A percentile compares a stretch with the other conserved stretches of the same genome.
These are phyloP conservation scores for Penicillium cataractarum DNA, from an alignment of 495 filamentous ascomycete species.

Conservation along the genomic window DNA sequence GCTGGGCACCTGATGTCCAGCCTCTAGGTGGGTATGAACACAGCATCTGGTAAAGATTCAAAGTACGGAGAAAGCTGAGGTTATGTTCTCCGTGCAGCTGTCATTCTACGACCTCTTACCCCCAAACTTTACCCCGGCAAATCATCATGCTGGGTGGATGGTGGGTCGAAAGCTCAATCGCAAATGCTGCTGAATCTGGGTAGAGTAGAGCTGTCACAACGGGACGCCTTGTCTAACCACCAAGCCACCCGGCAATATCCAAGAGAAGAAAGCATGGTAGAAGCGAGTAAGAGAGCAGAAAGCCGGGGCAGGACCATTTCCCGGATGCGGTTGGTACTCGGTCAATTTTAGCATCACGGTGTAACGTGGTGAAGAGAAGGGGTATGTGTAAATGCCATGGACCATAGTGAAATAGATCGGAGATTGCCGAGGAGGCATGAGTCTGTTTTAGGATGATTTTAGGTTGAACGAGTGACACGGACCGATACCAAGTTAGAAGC, in stretches of 20 bases:
- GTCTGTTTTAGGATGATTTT: neutral
- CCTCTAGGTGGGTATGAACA: neutral
- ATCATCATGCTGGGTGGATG: neutral
- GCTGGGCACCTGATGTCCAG: neutral
- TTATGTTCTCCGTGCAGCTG: neutral
- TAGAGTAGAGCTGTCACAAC: constrained; percentile 5
- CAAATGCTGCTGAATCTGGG: constrained; percentile 1
- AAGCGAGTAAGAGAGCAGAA: neutral
- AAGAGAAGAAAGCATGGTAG: neutral
- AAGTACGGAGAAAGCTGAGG: neutral
- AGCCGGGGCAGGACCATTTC: constrained; percentile 19
- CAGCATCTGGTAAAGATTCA: neutral
- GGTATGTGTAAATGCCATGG: constrained; percentile 5
- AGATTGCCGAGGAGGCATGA: constrained; percentile 24
- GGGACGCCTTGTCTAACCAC: constrained; percentile 30
- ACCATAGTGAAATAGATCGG: constrained; percentile 16
- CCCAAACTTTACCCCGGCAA: neutral
- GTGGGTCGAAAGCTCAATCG: constrained; percentile 7
- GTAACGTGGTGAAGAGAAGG: constrained; percentile 18
- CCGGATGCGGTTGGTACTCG: constrained; percentile 24
- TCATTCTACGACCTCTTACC: neutral
- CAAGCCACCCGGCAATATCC: constrained; percentile 1
- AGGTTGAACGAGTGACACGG: constrained; percentile 13
- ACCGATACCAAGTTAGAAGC: constrained; percentile 11
- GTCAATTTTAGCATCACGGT: constrained; percentile 28